Base-by-base conservation (phyloP, 2,329 filamentous ascomycete genomes). In the Botryosphaeria dothidea region DNA sequence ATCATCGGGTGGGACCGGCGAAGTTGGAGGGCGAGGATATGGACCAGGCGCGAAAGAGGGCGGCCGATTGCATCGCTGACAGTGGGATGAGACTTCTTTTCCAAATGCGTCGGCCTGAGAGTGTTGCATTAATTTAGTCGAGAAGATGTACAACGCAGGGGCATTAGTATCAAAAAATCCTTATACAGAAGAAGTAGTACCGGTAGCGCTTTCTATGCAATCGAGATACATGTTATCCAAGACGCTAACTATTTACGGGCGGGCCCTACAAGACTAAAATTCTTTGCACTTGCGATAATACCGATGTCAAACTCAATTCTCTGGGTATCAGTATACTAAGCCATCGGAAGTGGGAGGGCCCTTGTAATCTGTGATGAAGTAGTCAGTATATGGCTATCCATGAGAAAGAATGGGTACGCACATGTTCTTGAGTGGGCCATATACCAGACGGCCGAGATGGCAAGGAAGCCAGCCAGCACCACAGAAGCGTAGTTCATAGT, bases 401-500 rank as follows among this genome's bases (percentile, higher is more conserved):
- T 23, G 9, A 15, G 11, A 13, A 3, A 11, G 19, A 25, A 9
- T 15, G 23, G 9, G 21, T 4, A 60, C 62, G 57, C 57, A 66
- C 65, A 48, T n/a, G 64, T 65, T n/a, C 65, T 21, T 1, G 61
- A 62, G 43, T 45, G 54, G n/a, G 43, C 11, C 19, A 57, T 13
- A 48, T 66, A 66, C 65, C 61, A 66, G 5, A 57, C 48, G 36
- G 15, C 61, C 34, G 52, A 13, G 7, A 56, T 56, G 4, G 46
- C 27, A 46, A 54, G 36, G 66, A 89, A 87, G 49, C 82, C 76
- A 7, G 84, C 79, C 67, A 88, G 83, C 2, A 88, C 85, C 0
- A 87, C 85, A 4, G 57, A 64, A 2, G 85, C 84, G 69, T 88
- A 88, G 67, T 87, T 88, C 75, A 85, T 86, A 61, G 81, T 82